Percentiles rank a stretch among this genome's conserved stretches.
phyloP scores from a whole-genome alignment of 2,329 filamentous ascomycete genomes.

The Diplodia scrobiculata region DNA sequence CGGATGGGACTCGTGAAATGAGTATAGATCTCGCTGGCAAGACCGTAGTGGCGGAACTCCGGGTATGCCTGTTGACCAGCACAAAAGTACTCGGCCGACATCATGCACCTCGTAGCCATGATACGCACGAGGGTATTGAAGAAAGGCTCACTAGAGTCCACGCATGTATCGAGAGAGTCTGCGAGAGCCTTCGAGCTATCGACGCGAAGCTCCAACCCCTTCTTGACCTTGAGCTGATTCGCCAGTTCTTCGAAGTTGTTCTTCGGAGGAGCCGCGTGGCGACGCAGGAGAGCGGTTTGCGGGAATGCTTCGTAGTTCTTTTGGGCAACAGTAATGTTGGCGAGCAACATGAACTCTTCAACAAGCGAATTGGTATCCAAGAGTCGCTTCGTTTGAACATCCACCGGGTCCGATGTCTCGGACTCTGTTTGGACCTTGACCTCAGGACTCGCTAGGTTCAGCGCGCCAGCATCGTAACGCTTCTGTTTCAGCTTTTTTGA shows the following conservation, averaged over 20 bases:
- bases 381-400: slow-evolving; percentile 92
- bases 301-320: slow-evolving; percentile 92
- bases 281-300: slow-evolving; percentile 89
- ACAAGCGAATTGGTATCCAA: slow-evolving; percentile 97
- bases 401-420: slow-evolving; percentile 92
- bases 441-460: slow-evolving; percentile 96
- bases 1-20: slow-evolving; percentile 98
- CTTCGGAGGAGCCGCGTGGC: slow-evolving; percentile 88
- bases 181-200: slow-evolving; percentile 93
- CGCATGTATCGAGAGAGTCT: slow-evolving; percentile 83
- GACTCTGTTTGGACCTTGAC: slow-evolving; percentile 94
- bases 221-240: slow-evolving; percentile 87
- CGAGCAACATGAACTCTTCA: slow-evolving; percentile 98
- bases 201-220: slow-evolving; percentile 73
- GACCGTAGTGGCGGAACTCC: slow-evolving; percentile 95
- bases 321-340: slow-evolving; percentile 89
- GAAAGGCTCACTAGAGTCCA: slow-evolving; percentile 80
- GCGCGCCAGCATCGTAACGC: slow-evolving; percentile 90
- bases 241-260: slow-evolving; percentile 94
- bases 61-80: slow-evolving; percentile 89
- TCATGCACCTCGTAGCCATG: slow-evolving; percentile 98
- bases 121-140: slow-evolving; percentile 99
- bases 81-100: slow-evolving; percentile 97
- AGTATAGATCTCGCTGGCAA: slow-evolving; percentile 96
- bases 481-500: slow-evolving; percentile 94